phyloP scores from a whole-genome alignment of 139 green algal genomes.

The Nannochloris sp. region DNA sequence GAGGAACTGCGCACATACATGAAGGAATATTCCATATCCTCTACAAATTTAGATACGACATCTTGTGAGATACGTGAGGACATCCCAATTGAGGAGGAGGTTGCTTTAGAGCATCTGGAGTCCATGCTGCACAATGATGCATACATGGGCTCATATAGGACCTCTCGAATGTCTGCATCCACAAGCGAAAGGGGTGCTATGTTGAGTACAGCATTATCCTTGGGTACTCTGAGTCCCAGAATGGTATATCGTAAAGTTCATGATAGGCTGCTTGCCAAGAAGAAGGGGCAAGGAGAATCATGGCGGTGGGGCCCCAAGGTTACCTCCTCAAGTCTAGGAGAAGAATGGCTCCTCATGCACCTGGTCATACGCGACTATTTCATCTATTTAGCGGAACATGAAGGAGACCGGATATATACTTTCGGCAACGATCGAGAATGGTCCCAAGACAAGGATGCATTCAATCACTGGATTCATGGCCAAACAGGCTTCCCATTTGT shows the following conservation, averaged over 20 bases:
- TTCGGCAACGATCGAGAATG: slow-evolving; percentile 4
- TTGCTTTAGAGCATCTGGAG: slow-evolving; percentile 11
- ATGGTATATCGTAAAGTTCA: slow-evolving; percentile 29
- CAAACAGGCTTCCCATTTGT: slow-evolving; percentile 70
- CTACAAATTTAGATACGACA: background rate
- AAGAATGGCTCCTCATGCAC: slow-evolving; percentile 41
- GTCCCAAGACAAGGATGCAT: slow-evolving; percentile 16
- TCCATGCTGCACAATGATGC: slow-evolving; percentile 3
- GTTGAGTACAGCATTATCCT: slow-evolving; percentile 53
- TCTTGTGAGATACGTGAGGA: background rate
- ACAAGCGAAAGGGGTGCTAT: slow-evolving; percentile 57
- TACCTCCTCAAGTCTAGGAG: slow-evolving; percentile 6
- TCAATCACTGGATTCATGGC: slow-evolving; percentile 43
- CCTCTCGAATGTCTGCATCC: slow-evolving; percentile 1
- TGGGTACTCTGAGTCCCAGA: slow-evolving; percentile 61
- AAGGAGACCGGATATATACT: too few species aligned
- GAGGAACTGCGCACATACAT: too few species aligned
- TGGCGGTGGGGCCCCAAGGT: background rate
- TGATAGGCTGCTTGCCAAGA: background rate
- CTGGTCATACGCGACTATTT: slow-evolving; percentile 59
- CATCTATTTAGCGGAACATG: slow-evolving; percentile 6
- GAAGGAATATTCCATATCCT: too few species aligned
- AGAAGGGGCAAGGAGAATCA: background rate
- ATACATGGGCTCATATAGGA: background rate
- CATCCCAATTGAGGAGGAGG: slow-evolving; percentile 6